Conservation (phyloP, 139 green algal species). For the Diplosphaera chodatii region DNA sequence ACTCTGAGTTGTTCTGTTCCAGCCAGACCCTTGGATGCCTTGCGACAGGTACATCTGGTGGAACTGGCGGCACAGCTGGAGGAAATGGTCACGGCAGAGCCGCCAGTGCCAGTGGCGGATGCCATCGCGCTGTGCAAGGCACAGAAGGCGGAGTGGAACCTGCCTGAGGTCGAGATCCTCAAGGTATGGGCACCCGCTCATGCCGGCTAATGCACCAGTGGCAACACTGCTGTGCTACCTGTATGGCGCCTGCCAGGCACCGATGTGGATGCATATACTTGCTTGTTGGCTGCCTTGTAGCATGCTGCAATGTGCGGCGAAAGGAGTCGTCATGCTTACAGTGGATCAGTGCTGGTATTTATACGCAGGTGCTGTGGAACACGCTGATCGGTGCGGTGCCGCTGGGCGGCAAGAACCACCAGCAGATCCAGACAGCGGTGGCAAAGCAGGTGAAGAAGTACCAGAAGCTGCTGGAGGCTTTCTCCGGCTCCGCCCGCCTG, state of each 20-base stretch:
- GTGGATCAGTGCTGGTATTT: background rate
- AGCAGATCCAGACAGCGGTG: slow-evolving; percentile 71
- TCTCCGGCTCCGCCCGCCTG: slow-evolving; percentile 57
- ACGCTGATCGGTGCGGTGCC: slow-evolving; percentile 71
- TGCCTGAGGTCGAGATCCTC: slow-evolving; percentile 64
- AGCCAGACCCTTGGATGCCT: no score
- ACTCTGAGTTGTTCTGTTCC: no score
- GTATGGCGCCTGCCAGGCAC: no score
- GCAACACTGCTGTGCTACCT: no score
- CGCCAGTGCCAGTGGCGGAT: slow-evolving; percentile 33
- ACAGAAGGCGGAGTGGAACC: slow-evolving; percentile 58
- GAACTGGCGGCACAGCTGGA: slow-evolving; percentile 63
- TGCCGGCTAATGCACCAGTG: no score
- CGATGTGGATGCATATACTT: no score
- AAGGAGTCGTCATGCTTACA: no score
- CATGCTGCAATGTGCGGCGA: no score
- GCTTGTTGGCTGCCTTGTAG: no score
- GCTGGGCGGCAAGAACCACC: slow-evolving; percentile 84
- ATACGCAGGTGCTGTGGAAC: slow-evolving; percentile 58
- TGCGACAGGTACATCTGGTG: slow-evolving; percentile 43
- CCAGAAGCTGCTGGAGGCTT: slow-evolving; percentile 63
- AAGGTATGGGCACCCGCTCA: no score
- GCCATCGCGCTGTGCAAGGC: slow-evolving; percentile 57
- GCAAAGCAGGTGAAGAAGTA: slow-evolving; percentile 69
- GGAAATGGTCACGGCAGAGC: slow-evolving; percentile 60